phyloP scores from a whole-genome alignment of 1,284 basidiomycete genomes.

The Fomitopsis palustris region DNA sequence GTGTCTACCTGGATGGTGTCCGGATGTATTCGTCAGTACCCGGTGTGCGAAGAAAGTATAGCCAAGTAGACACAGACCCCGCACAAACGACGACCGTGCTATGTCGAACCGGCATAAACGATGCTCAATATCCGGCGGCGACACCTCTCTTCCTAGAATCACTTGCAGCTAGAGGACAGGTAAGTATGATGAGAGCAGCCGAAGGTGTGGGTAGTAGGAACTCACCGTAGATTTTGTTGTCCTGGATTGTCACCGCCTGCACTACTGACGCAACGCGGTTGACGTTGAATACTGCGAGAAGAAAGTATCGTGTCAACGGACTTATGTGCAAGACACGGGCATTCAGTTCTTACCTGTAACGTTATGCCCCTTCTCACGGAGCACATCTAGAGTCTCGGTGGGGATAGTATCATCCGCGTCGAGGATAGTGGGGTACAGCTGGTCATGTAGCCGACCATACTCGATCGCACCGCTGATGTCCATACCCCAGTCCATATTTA shows the following conservation, averaged over 20 bases:
- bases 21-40: too few relatives aligned
- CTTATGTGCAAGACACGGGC: not conserved
- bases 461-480: slow-evolving; percentile 83
- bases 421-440: slow-evolving; percentile 70
- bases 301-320: not conserved
- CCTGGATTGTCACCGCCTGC: slow-evolving; percentile 61
- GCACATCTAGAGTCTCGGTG: slow-evolving; percentile 45
- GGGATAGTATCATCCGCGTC: slow-evolving; percentile 67
- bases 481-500: slow-evolving; percentile 81
- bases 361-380: slow-evolving; percentile 69
- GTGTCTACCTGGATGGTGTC: too few relatives aligned
- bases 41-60: not conserved
- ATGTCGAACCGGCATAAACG: too few relatives aligned
- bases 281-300: slow-evolving; percentile 39
- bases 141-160: slow-evolving; percentile 84
- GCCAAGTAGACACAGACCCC: not conserved
- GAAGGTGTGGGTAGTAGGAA: not conserved
- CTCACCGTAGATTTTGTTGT: slow-evolving; percentile 59
- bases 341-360: slow-evolving; percentile 48
- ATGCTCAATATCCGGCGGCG: slow-evolving; percentile 66
- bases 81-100: not conserved
- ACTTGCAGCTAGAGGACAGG: slow-evolving; percentile 58
- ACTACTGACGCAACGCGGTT: slow-evolving; percentile 67
- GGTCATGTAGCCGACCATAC: slow-evolving; percentile 86
- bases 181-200: slow-evolving; percentile 4